A percentile compares a stretch with the other conserved stretches of the same genome.
These are phyloP conservation scores for Guadua angustifolia DNA, from an alignment of 176 grass and related monocot species.

Conservation along the genomic window DNA sequence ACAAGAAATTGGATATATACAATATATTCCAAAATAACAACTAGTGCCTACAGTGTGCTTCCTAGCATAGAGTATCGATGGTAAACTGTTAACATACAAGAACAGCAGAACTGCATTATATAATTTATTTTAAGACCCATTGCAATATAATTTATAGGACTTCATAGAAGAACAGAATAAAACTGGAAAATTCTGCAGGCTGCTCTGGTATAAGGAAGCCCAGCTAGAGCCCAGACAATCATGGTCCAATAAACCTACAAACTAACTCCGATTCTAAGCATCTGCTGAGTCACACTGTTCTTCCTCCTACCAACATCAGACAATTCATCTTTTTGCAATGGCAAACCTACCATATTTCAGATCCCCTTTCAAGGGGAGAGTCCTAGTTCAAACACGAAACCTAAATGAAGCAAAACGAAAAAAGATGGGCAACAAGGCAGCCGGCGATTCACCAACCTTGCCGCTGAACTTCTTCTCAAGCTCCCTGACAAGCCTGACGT, in stretches of 20 bases:
- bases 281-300: neutral
- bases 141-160: neutral
- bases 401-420: neutral
- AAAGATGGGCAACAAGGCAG: neutral
- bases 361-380: neutral
- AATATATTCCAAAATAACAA: neutral
- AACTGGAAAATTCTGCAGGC: neutral
- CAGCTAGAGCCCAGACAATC: neutral
- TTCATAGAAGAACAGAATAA: neutral
- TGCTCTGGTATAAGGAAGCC: neutral
- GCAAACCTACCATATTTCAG: neutral
- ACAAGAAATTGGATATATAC: neutral
- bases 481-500: conserved; percentile 62
- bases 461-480: conserved; percentile 76
- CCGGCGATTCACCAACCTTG: conserved; percentile 39
- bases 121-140: neutral
- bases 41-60: neutral
- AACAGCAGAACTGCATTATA: neutral
- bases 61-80: neutral
- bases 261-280: neutral
- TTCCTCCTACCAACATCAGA: neutral
- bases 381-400: neutral
- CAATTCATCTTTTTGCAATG: neutral
- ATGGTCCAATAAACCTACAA: neutral
- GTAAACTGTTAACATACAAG: neutral